Conservation (phyloP, 2,329 filamentous ascomycete species). For the Botrytis squamosa region DNA sequence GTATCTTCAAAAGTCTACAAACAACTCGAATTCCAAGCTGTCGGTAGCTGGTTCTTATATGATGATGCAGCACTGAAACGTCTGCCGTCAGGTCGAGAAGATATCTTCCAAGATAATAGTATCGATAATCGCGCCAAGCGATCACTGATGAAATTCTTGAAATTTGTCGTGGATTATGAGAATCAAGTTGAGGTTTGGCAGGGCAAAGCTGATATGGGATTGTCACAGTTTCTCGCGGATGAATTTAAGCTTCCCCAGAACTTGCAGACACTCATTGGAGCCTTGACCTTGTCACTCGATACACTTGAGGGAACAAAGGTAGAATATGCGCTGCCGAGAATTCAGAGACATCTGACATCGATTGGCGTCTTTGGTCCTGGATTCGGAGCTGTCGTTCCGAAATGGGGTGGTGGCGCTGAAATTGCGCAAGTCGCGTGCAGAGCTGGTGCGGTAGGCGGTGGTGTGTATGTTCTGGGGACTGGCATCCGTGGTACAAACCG, state of each 20-base stretch:
- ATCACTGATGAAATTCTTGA: constrained; percentile 87
- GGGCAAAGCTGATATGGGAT: constrained; percentile 51
- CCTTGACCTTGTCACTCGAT: constrained; percentile 73
- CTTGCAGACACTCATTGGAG: constrained; percentile 63
- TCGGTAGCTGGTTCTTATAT: constrained; percentile 89
- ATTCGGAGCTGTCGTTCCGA: constrained; percentile 85
- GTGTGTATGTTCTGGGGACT: constrained; percentile 81
- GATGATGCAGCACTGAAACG: constrained; percentile 52
- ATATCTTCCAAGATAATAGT: constrained; percentile 76
- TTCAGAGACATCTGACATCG: constrained; percentile 78
- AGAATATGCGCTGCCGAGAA: constrained; percentile 65
- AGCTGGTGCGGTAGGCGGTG: constrained; percentile 86
- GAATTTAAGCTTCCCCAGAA: constrained; percentile 67
- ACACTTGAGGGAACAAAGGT: constrained; percentile 54
- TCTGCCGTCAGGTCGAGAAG: constrained; percentile 86
- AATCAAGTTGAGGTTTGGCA: constrained; percentile 60
- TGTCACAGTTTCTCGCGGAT: constrained; percentile 58
- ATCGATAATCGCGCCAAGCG: constrained; percentile 82
- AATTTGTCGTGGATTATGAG: constrained; percentile 75
- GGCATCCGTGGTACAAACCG: constrained; percentile 50
- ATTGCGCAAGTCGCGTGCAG: constrained; percentile 89
- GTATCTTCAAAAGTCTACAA: constrained; percentile 87
- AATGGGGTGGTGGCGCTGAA: constrained; percentile 89
- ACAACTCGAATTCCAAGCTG: constrained; percentile 89
- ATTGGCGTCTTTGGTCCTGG: constrained; percentile 86